Evolutionary conservation across 2,329 filamentous ascomycete genomes (phyloP).

Genomic region (Xylaria sp.): DNA sequence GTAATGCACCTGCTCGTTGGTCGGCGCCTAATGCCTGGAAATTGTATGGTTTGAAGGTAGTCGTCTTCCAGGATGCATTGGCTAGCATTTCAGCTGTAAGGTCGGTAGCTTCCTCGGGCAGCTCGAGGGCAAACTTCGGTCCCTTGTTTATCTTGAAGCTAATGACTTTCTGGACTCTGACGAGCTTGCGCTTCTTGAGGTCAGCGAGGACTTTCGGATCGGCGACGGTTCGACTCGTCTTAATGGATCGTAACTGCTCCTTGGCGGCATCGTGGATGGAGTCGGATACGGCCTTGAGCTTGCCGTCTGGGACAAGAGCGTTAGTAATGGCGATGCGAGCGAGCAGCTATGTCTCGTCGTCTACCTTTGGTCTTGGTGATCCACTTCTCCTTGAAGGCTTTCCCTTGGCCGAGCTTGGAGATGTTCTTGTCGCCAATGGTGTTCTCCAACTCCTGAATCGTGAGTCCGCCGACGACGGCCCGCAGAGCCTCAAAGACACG

Average conservation of each 20-base stretch:
- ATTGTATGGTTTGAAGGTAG: conserved; percentile 81
- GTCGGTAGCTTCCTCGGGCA: conserved; percentile 93
- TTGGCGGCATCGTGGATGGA: conserved; percentile 83
- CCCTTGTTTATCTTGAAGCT: conserved; percentile 87
- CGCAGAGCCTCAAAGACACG: conserved; percentile 67
- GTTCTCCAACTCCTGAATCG: conserved; percentile 77
- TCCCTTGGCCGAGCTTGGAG: conserved; percentile 86
- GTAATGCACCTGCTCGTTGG: conserved; percentile 70
- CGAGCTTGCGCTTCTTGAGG: conserved; percentile 90
- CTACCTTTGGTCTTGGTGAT: conserved; percentile 60
- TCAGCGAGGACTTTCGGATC: conserved; percentile 83
- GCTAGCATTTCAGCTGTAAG: conserved; percentile 94
- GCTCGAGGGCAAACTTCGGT: conserved; percentile 85
- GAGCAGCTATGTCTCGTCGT: not conserved
- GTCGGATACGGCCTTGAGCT: conserved; percentile 67
- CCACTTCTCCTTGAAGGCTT: conserved; percentile 89
- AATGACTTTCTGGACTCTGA: conserved; percentile 85
- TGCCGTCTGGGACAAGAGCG: conserved; percentile 34
- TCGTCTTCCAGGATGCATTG: conserved; percentile 90
- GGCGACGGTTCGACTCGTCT: conserved; percentile 73
- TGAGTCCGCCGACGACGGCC: conserved; percentile 80
- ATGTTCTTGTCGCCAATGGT: conserved; percentile 78
- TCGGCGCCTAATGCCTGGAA: conserved; percentile 67
- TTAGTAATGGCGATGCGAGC: not conserved
- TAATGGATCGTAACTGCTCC: conserved; percentile 78